Base-by-base conservation (phyloP, 768 basidiomycete species). In the Boletales sp. region DNA sequence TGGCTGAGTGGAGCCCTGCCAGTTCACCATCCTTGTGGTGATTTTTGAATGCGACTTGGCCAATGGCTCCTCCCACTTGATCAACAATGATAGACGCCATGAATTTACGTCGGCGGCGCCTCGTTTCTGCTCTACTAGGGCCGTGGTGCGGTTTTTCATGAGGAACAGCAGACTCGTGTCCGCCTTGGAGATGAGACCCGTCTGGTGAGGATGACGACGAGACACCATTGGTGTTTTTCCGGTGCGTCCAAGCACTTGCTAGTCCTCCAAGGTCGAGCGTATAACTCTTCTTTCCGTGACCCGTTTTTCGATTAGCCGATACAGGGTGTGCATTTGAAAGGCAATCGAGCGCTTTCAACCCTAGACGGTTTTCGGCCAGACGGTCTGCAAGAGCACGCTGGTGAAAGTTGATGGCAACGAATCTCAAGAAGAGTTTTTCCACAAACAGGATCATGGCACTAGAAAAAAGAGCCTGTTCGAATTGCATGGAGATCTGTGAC, bases 331-430 rank as follows among this genome's bases (percentile, higher is more conserved):
- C 84, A 61, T 84, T 84, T 4, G 87, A 88, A 32, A 90, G 74
- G 27, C 75, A 75, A 63, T 89, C 87, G 18, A 90, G 73, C 2
- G 84, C 86, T 57, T 77, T 81, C 29, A 90, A 71, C 9, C 83
- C 88, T 34, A 85, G 68, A 30, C 76, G 76, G 56, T 90, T 90
- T 65, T 87, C 86, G 8, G 73, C 71, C 14, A 90, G 68, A 34
- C 87, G 82, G 47, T 90, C 87, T 10, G 85, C 81, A 18, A 90
- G 77, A 2, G 87, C 86, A 48, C 79, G 85, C 54, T 81, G 76
- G 63, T 90, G 87, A 63, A 90, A 91, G 56, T 81, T 86, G 69
- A 89, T 89, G 27, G 89, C 87, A 40, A 90, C 81, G 52, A 83
- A 82, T 58, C 83, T 86, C 30, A 91, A 65, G 64, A 86, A 82